These are phyloP conservation scores for Yarrowia sp. DNA, from an alignment of 805 yeast species.

Conservation along the genomic window DNA sequence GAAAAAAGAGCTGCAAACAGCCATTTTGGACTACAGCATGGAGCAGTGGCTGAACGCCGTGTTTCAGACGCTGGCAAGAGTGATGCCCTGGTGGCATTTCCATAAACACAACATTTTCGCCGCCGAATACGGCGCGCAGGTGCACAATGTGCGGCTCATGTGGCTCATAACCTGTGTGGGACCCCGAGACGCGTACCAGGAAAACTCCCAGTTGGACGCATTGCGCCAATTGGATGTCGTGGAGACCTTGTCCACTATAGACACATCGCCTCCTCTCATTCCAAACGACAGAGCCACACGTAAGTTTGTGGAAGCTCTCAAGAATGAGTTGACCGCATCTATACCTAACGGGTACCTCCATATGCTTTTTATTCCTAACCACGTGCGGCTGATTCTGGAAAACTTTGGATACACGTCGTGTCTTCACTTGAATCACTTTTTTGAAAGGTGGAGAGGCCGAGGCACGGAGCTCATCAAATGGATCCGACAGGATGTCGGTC, in stretches of 20 bases:
- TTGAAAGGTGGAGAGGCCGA: background rate
- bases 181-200: background rate
- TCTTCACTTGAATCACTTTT: background rate
- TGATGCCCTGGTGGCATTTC: constrained; percentile 13
- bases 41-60: constrained; percentile 15
- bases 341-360: constrained; percentile 15
- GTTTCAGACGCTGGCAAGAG: background rate
- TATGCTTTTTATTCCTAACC: constrained; percentile 1
- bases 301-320: background rate
- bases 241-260: background rate
- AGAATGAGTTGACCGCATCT: background rate
- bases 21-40: constrained; percentile 5
- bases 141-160: background rate
- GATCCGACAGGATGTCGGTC: background rate
- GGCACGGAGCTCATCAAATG: background rate
- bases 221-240: background rate
- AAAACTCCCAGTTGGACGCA: background rate
- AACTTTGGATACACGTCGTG: constrained; percentile 1
- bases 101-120: background rate
- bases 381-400: background rate
- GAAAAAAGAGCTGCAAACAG: constrained; percentile 1
- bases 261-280: background rate
- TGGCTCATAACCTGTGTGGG: constrained; percentile 17
- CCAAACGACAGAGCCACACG: background rate
- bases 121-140: background rate